Evolutionary conservation across 805 yeast species (phyloP).

Genomic region (Maudiozyma bulderi): DNA sequence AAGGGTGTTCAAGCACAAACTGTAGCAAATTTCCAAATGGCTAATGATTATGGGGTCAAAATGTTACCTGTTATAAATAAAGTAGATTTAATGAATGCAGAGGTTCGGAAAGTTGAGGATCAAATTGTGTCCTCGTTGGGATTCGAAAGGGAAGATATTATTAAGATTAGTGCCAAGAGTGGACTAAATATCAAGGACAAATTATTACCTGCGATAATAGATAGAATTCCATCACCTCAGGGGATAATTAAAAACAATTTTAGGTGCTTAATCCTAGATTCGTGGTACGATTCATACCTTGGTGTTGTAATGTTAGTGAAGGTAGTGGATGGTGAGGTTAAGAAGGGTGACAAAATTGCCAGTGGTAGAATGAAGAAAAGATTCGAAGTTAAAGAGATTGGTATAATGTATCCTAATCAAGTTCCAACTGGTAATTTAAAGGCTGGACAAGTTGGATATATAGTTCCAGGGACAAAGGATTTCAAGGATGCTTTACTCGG

Average conservation of each 20-base stretch:
- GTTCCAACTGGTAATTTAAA: constrained; percentile 49
- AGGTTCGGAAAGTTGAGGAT: constrained; percentile 66
- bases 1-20: constrained; percentile 98
- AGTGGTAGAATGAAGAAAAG: constrained; percentile 68
- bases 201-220: constrained; percentile 74
- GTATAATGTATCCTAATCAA: constrained; percentile 90
- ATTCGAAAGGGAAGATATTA: constrained; percentile 59
- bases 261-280: constrained; percentile 59
- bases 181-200: constrained; percentile 63
- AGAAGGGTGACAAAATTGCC: constrained; percentile 62
- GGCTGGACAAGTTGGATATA: constrained; percentile 93
- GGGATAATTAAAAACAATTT: constrained; percentile 58
- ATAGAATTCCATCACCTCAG: constrained; percentile 68
- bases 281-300: constrained; percentile 90
- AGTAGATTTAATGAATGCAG: constrained; percentile 76
- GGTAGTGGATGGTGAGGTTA: constrained; percentile 73
- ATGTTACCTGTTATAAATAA: constrained; percentile 86
- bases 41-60: constrained; percentile 73
- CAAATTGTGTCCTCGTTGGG: constrained; percentile 74
- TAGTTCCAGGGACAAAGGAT: constrained; percentile 89
- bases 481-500: constrained; percentile 84
- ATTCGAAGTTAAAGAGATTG: constrained; percentile 87
- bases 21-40: constrained; percentile 91
- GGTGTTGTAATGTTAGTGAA: constrained; percentile 84
- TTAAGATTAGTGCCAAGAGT: constrained; percentile 86